A percentile compares a stretch with the other conserved stretches of the same genome.
Evolutionary conservation across 2,329 filamentous ascomycete genomes (phyloP).

Genomic region (Penicillium griseofulvum): DNA sequence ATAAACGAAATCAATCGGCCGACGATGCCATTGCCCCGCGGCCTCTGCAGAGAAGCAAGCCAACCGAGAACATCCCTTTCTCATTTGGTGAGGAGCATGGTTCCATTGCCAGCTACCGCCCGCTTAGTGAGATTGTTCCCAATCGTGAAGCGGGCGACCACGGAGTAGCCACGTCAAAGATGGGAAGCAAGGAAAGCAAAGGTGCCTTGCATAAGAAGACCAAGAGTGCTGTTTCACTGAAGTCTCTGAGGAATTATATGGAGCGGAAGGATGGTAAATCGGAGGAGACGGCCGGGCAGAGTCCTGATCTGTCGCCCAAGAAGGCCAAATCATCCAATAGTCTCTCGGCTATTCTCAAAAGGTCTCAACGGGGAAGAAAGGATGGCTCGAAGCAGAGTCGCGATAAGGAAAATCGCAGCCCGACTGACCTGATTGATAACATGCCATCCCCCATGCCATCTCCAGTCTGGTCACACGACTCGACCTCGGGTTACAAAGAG

Average conservation of each 20-base stretch:
- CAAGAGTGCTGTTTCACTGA: conserved; percentile 54
- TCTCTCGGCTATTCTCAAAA: conserved; percentile 71
- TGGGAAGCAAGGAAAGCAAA: conserved; percentile 37
- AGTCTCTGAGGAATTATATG: conserved; percentile 48
- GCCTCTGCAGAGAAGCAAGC: conserved; percentile 41
- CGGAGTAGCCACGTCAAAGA: conserved; percentile 33
- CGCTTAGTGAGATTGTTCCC: conserved; percentile 40
- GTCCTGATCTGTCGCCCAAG: conserved; percentile 50
- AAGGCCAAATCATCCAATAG: conserved; percentile 84
- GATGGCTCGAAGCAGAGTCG: conserved; percentile 54
- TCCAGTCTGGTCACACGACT: conserved; percentile 80
- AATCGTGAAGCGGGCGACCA: conserved; percentile 35
- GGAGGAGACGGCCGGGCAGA: conserved; percentile 34
- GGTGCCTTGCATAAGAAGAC: conserved; percentile 52
- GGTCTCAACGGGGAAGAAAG: conserved; percentile 67
- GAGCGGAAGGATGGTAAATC: conserved; percentile 45
- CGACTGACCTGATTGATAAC: conserved; percentile 49
- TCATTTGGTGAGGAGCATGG: conserved; percentile 53
- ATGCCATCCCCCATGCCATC: conserved; percentile 62
- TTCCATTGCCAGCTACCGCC: conserved; percentile 33
- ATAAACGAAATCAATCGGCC: conserved; percentile 48
- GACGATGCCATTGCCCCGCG: conserved; percentile 28
- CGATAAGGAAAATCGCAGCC: conserved; percentile 81
- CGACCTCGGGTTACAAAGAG: conserved; percentile 40
- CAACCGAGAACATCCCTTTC: conserved; percentile 38